A percentile compares a stretch with the other conserved stretches of the same genome.
Conservation (phyloP, 2,329 filamentous ascomycete species). For the Meredithiella fracta region DNA sequence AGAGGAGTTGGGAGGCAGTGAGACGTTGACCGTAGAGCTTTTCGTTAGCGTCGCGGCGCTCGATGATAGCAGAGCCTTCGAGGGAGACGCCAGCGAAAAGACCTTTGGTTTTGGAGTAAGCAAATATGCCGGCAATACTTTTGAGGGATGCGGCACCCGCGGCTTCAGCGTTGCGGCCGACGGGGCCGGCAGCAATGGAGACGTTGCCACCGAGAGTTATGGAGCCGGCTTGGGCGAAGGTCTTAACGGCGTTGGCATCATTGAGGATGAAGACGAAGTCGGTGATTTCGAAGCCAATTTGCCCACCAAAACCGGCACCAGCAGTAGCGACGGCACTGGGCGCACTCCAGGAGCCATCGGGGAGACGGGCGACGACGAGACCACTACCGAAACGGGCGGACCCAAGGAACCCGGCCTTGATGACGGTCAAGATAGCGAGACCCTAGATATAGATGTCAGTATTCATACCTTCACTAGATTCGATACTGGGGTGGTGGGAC, state of each 20-base stretch:
- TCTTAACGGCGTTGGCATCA: conserved; percentile 72
- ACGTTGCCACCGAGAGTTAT: conserved; percentile 92
- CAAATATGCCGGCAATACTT: conserved; percentile 82
- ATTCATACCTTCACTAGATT: background rate
- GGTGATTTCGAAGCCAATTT: conserved; percentile 75
- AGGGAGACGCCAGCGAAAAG: conserved; percentile 90
- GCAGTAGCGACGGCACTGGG: conserved; percentile 67
- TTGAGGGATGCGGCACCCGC: conserved; percentile 83
- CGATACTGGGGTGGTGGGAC: background rate
- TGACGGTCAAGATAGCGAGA: conserved; percentile 69
- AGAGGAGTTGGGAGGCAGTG: conserved; percentile 67
- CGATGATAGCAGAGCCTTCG: conserved; percentile 83
- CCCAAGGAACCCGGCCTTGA: conserved; percentile 75
- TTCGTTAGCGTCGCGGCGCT: conserved; percentile 90
- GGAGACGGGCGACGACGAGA: conserved; percentile 62
- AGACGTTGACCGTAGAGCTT: conserved; percentile 78
- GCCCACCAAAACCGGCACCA: conserved; percentile 68
- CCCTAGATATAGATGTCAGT: conserved; percentile 29
- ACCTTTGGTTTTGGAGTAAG: conserved; percentile 95
- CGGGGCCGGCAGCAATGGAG: conserved; percentile 80
- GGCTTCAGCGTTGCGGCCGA: conserved; percentile 89
- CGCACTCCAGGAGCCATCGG: conserved; percentile 65
- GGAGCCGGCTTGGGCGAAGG: conserved; percentile 82
- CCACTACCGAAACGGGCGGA: conserved; percentile 69
- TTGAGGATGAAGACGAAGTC: conserved; percentile 99